Percentiles rank a stretch among this genome's conserved stretches.
Evolutionary conservation across 441 rosid species (phyloP).

Genomic region (Theobroma grandiflorum): DNA sequence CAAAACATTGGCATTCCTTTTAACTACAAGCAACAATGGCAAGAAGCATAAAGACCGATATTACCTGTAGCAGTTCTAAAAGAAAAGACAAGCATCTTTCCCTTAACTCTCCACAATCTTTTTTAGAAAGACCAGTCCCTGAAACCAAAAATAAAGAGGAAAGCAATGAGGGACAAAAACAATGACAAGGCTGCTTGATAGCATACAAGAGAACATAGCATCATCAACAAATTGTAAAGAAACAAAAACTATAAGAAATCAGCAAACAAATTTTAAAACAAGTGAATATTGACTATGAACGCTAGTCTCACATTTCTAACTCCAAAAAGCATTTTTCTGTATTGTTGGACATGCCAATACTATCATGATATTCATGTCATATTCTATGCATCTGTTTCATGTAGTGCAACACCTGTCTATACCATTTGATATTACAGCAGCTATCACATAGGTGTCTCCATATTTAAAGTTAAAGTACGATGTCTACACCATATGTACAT

Average conservation of each 20-base stretch:
- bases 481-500: background rate
- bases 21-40: background rate
- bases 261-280: background rate
- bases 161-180: conserved; percentile 3
- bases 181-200: conserved; percentile 6
- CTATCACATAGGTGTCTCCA: background rate
- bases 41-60: conserved; percentile 18
- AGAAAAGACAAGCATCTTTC: conserved; percentile 78
- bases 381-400: background rate
- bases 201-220: background rate
- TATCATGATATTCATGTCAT: background rate
- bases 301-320: background rate
- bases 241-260: background rate
- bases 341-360: background rate
- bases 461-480: background rate
- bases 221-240: background rate
- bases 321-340: background rate
- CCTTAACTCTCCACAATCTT: conserved; percentile 66
- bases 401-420: background rate
- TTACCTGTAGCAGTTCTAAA: conserved; percentile 66
- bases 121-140: conserved; percentile 85
- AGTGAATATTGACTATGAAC: background rate
- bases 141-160: conserved; percentile 22
- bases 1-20: background rate
- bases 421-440: background rate